phyloP scores from a whole-genome alignment of 306 rosid genomes.

The Psophocarpus tetragonolobus region DNA sequence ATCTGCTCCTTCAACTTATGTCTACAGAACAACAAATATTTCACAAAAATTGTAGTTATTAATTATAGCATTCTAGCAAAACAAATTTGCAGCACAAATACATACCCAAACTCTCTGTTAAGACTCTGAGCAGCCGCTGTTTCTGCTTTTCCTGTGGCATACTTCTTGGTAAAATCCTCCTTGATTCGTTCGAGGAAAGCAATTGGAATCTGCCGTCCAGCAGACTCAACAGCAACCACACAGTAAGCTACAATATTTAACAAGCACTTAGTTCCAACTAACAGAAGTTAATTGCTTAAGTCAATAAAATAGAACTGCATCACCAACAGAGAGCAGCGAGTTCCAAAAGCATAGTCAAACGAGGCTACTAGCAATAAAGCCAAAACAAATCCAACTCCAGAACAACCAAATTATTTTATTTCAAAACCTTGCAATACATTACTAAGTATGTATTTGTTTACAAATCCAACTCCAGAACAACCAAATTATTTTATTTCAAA shows the following conservation, averaged over 20 bases:
- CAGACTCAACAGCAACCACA: constrained; percentile 83
- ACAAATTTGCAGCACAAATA: not conserved
- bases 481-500: not conserved
- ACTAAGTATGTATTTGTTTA: not conserved
- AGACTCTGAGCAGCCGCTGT: constrained; percentile 76
- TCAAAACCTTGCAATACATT: not conserved
- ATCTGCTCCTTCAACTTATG: constrained; percentile 89
- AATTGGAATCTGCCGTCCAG: constrained; percentile 81
- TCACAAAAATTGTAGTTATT: constrained; percentile 23
- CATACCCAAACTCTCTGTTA: constrained; percentile 83
- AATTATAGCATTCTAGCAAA: constrained; percentile 11
- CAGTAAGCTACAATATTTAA: constrained; percentile 69
- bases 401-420: not conserved
- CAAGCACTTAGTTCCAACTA: constrained; percentile 36
- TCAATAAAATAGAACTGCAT: not conserved
- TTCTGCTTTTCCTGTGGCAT: constrained; percentile 87
- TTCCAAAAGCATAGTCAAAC: constrained; percentile 4
- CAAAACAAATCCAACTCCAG: not conserved
- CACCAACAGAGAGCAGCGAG: not conserved
- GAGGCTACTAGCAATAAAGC: constrained; percentile 18
- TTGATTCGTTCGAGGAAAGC: constrained; percentile 88
- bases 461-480: not conserved
- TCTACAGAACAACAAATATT: constrained; percentile 42
- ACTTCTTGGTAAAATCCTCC: constrained; percentile 80
- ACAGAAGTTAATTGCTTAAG: not conserved